Base-by-base conservation (phyloP, 1,284 basidiomycete species). In the Tetrapyrgos nigripes region DNA sequence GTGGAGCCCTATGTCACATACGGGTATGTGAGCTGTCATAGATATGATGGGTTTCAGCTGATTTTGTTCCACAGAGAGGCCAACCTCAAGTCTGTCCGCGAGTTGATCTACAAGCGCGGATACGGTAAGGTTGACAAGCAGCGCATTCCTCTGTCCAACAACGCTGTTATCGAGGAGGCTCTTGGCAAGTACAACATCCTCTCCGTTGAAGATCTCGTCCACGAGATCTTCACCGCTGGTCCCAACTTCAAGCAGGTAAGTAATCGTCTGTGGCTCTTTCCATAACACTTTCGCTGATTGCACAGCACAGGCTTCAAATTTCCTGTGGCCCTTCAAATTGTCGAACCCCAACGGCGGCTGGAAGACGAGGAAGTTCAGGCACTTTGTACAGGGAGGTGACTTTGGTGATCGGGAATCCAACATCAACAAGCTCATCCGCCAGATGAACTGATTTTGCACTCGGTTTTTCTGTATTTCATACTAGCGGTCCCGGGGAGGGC, bases 291-390 rank as follows among this genome's bases (percentile, higher is more conserved):
- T 47, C 47, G 28, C 5, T 57, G 19, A 33, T 21, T 13, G 27
- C 31, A 10, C 11, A 35, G 33, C 37, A 46, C 57, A 91, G 88
- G 93, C 90, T 60, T 88, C 92, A 68, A 94, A 94, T 83, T 95
- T 96, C 88, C 89, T 99, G 59, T 98, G 97, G 96, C 96, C 97
- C 28, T 98, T 99, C 89, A 98, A 99, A 80, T 92, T 99, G 64
- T 97, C 95, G 68, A 98, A 98, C 89, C 96, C 97, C 60, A 98
- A 87, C 70, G 97, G 97, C 68, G 97, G 97, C 71, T 99, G 95
- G 96, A 91, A 93, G 80, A 88, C 86, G 73, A 87, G 95, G 76
- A 99, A 99, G 84, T 97, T 98, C 90, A 94, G 91, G 81, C 91
- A 93, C 81, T 96, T 85, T 76, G 86, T 97, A 63, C 87, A 96